Percentiles rank a stretch among this genome's conserved stretches.
phyloP scores from a whole-genome alignment of 1,284 basidiomycete species.

The Coniferiporia weirii region DNA sequence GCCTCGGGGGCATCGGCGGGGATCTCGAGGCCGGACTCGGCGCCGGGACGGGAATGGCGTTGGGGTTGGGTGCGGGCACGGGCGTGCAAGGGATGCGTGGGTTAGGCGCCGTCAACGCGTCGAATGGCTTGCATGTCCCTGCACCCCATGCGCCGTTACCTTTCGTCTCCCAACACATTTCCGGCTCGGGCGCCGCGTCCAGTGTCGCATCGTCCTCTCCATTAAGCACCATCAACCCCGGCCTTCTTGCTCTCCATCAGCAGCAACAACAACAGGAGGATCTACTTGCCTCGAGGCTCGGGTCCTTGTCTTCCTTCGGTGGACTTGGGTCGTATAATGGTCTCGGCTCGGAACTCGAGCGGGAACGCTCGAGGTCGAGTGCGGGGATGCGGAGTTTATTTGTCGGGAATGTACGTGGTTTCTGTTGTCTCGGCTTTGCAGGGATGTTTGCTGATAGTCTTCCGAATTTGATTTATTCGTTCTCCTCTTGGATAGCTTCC shows the following conservation, averaged over 20 bases:
- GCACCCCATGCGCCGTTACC: conserved; percentile 7
- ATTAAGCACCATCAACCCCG: neutral
- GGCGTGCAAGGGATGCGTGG: neutral
- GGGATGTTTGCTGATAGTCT: too few relatives aligned
- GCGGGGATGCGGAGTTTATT: conserved; percentile 57
- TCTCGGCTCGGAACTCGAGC: neutral
- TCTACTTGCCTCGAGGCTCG: neutral
- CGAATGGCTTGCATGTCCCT: conserved; percentile 10
- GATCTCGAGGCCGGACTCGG: conserved; percentile 18
- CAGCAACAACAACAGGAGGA: conserved; percentile 2
- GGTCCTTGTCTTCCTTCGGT: neutral
- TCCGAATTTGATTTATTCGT: too few relatives aligned
- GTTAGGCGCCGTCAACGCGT: neutral
- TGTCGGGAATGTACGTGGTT: conserved; percentile 53
- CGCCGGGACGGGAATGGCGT: neutral
- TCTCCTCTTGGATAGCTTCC: conserved; percentile 59
- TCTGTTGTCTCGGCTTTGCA: conserved; percentile 3
- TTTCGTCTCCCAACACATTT: conserved; percentile 5
- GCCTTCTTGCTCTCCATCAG: conserved; percentile 1
- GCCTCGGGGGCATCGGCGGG: conserved; percentile 38
- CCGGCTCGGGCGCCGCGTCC: neutral
- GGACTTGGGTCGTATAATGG: neutral
- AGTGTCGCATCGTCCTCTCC: neutral
- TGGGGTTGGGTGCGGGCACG: neutral
- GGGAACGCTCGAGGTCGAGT: conserved; percentile 13